Evolutionary conservation across 140 eudicot genomes (phyloP).

Genomic region (Erigeron philadelphicus): DNA sequence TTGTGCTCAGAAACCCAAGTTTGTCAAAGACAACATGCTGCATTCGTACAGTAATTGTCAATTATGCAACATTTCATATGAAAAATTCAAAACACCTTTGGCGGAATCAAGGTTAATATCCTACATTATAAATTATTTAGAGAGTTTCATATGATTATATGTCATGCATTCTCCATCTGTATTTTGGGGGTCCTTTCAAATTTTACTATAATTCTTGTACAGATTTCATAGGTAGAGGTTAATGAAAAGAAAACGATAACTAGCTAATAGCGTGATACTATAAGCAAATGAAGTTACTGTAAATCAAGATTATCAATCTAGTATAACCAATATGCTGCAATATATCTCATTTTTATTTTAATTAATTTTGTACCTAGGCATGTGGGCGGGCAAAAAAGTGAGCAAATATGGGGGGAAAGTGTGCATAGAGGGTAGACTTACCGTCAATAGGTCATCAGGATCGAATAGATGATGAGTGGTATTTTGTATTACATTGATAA

Average conservation of each 20-base stretch:
- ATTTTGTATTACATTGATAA: constrained; percentile 69
- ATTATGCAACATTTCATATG: neutral
- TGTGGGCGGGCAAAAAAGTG: neutral
- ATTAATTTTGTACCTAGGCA: too few relatives aligned
- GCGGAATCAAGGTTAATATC: neutral
- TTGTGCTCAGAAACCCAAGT: constrained; percentile 68
- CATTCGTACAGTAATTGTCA: neutral
- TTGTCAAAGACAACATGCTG: constrained; percentile 83
- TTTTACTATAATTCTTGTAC: neutral
- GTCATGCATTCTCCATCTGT: neutral
- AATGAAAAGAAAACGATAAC: neutral
- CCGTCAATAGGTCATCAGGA: constrained; percentile 86
- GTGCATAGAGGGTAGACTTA: constrained; percentile 25
- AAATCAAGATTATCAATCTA: neutral
- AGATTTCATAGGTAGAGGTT: neutral
- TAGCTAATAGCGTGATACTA: neutral
- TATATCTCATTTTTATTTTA: neutral
- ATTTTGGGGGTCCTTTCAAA: neutral
- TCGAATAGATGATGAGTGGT: constrained; percentile 90
- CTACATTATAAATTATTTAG: too few relatives aligned
- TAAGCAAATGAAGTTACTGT: neutral
- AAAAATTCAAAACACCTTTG: neutral
- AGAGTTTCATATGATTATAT: neutral
- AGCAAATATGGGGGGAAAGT: neutral
- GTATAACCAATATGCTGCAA: too few relatives aligned